Evolutionary conservation across 345 rosid species (phyloP), one percentile per base, ranked within the genome.

Genomic region (Conringia planisiliqua): DNA sequence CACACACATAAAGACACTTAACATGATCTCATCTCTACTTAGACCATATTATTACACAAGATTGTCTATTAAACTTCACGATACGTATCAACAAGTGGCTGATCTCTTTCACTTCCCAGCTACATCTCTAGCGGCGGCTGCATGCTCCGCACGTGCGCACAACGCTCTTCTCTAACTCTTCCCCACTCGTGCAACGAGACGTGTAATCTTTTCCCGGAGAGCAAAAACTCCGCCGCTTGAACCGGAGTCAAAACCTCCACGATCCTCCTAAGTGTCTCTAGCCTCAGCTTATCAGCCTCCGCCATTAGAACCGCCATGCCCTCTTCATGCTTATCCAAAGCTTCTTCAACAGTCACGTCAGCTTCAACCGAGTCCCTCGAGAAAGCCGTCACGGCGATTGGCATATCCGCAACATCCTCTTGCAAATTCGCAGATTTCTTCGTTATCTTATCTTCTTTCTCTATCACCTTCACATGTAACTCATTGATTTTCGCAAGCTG

Each of bases 171-270:
- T 76, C 80, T 82, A 35, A 30, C 30, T 56, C 71, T 69, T 2
- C 85, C 87, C 90, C 83, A 81, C 55, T 78, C 66, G 13, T 81
- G 81, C 46, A 88, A 17, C 47, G 76, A 72, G 2, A 86, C 61
- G 10, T 86, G 84, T 13, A 76, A 83, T 74, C 78, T 82, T 68
- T 73, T 82, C n/a, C 71, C 71, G 0, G 84, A 60, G 22, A 80
- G 83, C 3, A 80, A 70, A 78, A 66, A 71, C 67, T 86, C 87
- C n/a, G 80, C 75, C 6, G 85, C 84, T 69, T 85, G 88, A 20
- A 47, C 14, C 7, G 85, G 86, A 0, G 72, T 80, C 67, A 84
- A 26, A 32, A 81, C 65, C 10, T 44, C 62, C 1, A 77, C 62
- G 4, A 83, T 26, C 70, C 68, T 85, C 52, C 50, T 76, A 0